These are phyloP conservation scores for Aquilaria yunnanensis DNA, from an alignment of 345 rosid genomes.

Conservation along the genomic window DNA sequence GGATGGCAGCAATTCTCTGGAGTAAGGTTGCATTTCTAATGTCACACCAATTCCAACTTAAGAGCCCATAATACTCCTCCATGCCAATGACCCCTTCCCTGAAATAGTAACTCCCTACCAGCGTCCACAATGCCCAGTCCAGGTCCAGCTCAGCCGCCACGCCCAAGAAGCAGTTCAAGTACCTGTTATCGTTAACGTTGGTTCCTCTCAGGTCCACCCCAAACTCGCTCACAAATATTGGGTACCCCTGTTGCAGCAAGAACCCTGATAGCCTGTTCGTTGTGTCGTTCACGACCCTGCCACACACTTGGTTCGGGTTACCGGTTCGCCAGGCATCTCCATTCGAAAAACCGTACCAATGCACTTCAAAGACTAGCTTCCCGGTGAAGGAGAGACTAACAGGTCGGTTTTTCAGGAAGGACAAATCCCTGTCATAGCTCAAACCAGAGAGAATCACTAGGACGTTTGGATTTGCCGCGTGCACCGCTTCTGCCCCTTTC, in stretches of 20 bases:
- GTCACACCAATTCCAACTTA: conserved; percentile 61
- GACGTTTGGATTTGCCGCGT: conserved; percentile 75
- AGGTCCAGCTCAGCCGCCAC: conserved; percentile 71
- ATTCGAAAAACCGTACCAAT: conserved; percentile 76
- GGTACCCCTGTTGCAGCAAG: conserved; percentile 61
- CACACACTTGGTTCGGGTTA: conserved; percentile 73
- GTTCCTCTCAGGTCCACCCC: conserved; percentile 73
- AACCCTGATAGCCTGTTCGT: conserved; percentile 47
- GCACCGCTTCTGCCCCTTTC: conserved; percentile 88
- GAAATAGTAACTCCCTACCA: conserved; percentile 75
- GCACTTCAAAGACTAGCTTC: conserved; percentile 76
- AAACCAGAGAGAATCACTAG: conserved; percentile 89
- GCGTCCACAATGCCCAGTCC: conserved; percentile 86
- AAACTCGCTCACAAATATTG: conserved; percentile 65
- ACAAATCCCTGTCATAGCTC: conserved; percentile 61
- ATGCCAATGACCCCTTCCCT: conserved; percentile 63
- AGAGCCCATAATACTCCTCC: conserved; percentile 58
- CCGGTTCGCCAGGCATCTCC: conserved; percentile 65
- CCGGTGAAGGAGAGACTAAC: conserved; percentile 44
- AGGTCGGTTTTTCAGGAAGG: conserved; percentile 43
- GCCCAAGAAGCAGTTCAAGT: conserved; percentile 62
- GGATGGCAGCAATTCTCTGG: conserved; percentile 50
- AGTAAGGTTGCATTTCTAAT: conserved; percentile 53
- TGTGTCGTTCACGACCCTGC: conserved; percentile 45
- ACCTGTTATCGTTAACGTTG: conserved; percentile 58